Conservation (phyloP, 139 green algal species). For the Chlorella ohadii region DNA sequence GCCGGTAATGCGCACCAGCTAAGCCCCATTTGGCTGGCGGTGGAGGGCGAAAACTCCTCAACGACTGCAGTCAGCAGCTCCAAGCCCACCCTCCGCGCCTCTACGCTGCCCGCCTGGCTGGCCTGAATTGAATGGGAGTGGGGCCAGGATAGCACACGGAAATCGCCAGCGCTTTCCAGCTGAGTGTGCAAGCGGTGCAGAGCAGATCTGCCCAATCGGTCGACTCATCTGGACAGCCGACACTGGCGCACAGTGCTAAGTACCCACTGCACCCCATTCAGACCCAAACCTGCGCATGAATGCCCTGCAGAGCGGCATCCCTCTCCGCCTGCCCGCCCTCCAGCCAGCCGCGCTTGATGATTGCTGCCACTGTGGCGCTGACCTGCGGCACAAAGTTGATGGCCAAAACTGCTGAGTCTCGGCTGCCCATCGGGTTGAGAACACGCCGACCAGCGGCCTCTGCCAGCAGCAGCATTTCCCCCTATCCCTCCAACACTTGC, state of each 20-base stretch:
- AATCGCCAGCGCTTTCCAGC: too few species aligned
- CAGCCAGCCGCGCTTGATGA: constrained; percentile 83
- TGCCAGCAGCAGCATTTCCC: too few species aligned
- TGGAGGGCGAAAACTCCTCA: constrained; percentile 79
- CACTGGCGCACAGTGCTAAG: too few species aligned
- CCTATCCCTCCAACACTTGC: too few species aligned
- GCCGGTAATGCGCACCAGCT: constrained; percentile 50
- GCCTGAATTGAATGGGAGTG: background rate
- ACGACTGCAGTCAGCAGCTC: constrained; percentile 73
- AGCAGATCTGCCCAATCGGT: too few species aligned
- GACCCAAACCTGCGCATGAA: constrained; percentile 22
- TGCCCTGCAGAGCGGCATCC: constrained; percentile 52
- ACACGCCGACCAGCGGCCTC: too few species aligned
- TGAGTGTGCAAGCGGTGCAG: too few species aligned
- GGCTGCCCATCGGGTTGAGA: too few species aligned
- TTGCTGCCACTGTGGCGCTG: constrained; percentile 49
- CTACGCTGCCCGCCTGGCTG: background rate
- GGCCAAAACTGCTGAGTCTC: too few species aligned
- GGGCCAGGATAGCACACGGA: too few species aligned
- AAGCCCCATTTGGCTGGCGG: constrained; percentile 74
- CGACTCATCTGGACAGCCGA: too few species aligned
- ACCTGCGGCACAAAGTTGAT: constrained; percentile 60
- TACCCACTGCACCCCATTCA: too few species aligned
- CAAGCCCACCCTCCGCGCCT: constrained; percentile 24
- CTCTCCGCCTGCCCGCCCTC: constrained; percentile 39